Evolutionary conservation across 148 eudicot genomes (phyloP).

Genomic region (Agrostemma githago): DNA sequence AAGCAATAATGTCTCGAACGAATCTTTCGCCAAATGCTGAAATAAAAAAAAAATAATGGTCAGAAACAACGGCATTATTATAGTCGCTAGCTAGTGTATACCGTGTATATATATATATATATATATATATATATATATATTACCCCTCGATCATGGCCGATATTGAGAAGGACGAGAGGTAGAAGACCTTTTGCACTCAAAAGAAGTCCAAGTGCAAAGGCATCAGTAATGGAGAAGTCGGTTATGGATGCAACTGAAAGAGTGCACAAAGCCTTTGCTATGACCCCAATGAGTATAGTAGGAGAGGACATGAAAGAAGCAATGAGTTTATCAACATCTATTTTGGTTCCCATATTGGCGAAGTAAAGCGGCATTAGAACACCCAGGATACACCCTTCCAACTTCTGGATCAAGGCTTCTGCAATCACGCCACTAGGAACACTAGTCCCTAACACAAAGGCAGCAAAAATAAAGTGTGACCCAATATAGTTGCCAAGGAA

Average conservation of each 20-base stretch:
- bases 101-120: no score
- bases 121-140: no score
- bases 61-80: background rate
- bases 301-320: background rate
- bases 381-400: conserved; percentile 53
- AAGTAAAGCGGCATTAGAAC: conserved; percentile 55
- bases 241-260: conserved; percentile 5
- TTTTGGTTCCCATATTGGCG: conserved; percentile 29
- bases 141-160: conserved; percentile 48
- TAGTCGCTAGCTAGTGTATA: no score
- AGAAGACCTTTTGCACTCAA: conserved; percentile 46
- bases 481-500: conserved; percentile 32
- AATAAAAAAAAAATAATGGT: background rate
- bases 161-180: conserved; percentile 35
- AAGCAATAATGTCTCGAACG: conserved; percentile 28
- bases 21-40: conserved; percentile 34
- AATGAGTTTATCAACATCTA: conserved; percentile 9
- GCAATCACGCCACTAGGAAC: conserved; percentile 45
- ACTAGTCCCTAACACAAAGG: conserved; percentile 47
- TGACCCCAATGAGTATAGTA: conserved; percentile 9
- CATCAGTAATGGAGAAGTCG: conserved; percentile 25
- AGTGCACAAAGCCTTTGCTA: conserved; percentile 34
- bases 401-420: conserved; percentile 35
- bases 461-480: conserved; percentile 50
- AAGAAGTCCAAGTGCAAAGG: conserved; percentile 40